These are phyloP conservation scores for Starmerella powellii DNA, from an alignment of 805 yeast genomes.

Conservation along the genomic window DNA sequence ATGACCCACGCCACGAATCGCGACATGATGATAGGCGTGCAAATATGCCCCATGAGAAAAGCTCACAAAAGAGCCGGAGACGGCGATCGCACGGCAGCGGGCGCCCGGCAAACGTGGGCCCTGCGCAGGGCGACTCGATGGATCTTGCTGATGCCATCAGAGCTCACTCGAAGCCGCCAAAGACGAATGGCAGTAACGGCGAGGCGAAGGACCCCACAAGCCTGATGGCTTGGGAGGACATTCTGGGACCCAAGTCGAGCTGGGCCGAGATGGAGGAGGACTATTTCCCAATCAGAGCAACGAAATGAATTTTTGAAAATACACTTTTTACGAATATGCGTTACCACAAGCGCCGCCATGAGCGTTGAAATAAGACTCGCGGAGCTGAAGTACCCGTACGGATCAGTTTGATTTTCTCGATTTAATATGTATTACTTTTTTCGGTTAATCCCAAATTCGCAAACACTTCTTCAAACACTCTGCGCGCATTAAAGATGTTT, in stretches of 20 bases:
- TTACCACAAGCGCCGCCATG: too few species aligned
- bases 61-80: background rate
- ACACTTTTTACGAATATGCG: too few species aligned
- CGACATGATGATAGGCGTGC: too few species aligned
- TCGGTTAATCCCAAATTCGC: conserved; percentile 9
- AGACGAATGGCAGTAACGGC: too few species aligned
- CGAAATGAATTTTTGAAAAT: too few species aligned
- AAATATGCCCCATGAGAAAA: too few species aligned
- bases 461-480: conserved; percentile 33
- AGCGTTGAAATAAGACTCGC: too few species aligned
- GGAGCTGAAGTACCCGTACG: too few species aligned
- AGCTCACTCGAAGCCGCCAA: background rate
- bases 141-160: too few species aligned
- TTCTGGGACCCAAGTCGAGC: conserved; percentile 3
- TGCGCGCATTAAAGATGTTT: conserved; percentile 63
- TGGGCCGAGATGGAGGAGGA: conserved; percentile 15
- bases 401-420: background rate
- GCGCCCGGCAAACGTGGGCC: background rate
- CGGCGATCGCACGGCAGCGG: background rate
- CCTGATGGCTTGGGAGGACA: conserved; percentile 3
- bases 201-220: background rate
- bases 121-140: background rate
- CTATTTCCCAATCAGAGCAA: background rate
- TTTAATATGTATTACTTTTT: background rate
- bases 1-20: too few species aligned